Evolutionary conservation across 306 rosid species (phyloP).

Genomic region (Sophora flavescens): DNA sequence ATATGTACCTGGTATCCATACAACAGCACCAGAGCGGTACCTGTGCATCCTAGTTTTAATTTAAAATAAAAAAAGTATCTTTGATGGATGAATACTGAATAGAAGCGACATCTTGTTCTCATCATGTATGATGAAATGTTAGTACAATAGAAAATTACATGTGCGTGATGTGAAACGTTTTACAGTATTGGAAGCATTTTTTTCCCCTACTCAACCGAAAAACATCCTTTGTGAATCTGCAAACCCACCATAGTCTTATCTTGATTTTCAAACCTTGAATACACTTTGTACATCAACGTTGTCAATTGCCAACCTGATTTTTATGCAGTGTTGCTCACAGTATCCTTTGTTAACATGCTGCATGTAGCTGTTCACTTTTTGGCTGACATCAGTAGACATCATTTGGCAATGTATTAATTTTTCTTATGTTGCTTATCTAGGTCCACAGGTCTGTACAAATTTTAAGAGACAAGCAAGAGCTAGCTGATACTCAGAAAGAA

Average conservation of each 20-base stretch:
- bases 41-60: constrained; percentile 1
- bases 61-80: constrained; percentile 7
- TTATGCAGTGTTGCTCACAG: constrained; percentile 12
- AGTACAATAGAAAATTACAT: not conserved
- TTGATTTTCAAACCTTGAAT: not conserved
- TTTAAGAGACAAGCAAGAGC: constrained; percentile 95
- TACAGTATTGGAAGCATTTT: not conserved
- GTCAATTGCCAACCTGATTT: constrained; percentile 19
- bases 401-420: not conserved
- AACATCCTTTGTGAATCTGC: constrained; percentile 44
- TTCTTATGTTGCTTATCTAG: constrained; percentile 53
- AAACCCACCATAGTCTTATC: not conserved
- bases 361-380: not conserved
- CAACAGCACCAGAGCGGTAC: constrained; percentile 2
- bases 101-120: not conserved
- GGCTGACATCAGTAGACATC: not conserved
- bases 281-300: constrained; percentile 10
- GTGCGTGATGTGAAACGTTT: not conserved
- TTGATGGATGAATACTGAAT: not conserved
- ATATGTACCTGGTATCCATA: not conserved
- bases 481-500: constrained; percentile 94
- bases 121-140: constrained; percentile 1
- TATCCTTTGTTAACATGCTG: not conserved
- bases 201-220: not conserved
- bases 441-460: constrained; percentile 98